Percentiles rank a stretch among this genome's conserved stretches.
Conservation (phyloP, 495 filamentous ascomycete genomes). For the Podospora bellae-mahoneyi region DNA sequence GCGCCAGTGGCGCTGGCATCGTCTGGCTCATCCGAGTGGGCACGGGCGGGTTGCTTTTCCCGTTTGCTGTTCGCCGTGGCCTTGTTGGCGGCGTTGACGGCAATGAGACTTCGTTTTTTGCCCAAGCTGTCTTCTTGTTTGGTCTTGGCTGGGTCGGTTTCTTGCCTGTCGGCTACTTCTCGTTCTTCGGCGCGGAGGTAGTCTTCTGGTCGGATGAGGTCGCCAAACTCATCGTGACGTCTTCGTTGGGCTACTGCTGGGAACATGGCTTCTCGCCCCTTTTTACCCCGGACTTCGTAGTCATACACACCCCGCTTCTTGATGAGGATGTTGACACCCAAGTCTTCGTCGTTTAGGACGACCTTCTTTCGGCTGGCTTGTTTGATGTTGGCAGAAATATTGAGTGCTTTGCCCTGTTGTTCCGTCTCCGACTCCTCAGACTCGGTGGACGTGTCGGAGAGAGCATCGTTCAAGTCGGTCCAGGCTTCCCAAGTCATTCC, state of each 20-base stretch:
- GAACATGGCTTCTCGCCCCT: conserved; percentile 89
- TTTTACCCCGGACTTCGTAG: conserved; percentile 89
- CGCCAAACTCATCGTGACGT: conserved; percentile 86
- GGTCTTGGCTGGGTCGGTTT: conserved; percentile 45
- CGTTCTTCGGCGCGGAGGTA: conserved; percentile 91
- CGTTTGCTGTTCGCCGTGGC: conserved; percentile 37
- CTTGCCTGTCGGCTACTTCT: conserved; percentile 70
- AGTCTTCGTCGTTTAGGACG: conserved; percentile 74
- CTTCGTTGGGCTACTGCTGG: conserved; percentile 77
- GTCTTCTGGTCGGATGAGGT: conserved; percentile 87
- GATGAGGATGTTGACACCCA: conserved; percentile 88
- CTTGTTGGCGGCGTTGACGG: conserved; percentile 50
- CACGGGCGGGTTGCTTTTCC: conserved; percentile 37
- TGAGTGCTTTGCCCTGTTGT: conserved; percentile 87
- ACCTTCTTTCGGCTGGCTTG: conserved; percentile 79
- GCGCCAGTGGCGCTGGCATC: conserved; percentile 31
- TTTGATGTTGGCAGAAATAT: conserved; percentile 75
- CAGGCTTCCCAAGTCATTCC: conserved; percentile 62
- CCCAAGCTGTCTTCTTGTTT: conserved; percentile 65
- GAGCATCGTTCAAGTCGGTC: conserved; percentile 79
- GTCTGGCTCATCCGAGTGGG: conserved; percentile 42
- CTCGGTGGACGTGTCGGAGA: conserved; percentile 70
- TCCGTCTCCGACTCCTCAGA: conserved; percentile 88
- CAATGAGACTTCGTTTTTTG: conserved; percentile 92
- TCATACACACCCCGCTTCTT: conserved; percentile 84